phyloP scores from a whole-genome alignment of 805 yeast genomes.

The Spathaspora gorwiae region DNA sequence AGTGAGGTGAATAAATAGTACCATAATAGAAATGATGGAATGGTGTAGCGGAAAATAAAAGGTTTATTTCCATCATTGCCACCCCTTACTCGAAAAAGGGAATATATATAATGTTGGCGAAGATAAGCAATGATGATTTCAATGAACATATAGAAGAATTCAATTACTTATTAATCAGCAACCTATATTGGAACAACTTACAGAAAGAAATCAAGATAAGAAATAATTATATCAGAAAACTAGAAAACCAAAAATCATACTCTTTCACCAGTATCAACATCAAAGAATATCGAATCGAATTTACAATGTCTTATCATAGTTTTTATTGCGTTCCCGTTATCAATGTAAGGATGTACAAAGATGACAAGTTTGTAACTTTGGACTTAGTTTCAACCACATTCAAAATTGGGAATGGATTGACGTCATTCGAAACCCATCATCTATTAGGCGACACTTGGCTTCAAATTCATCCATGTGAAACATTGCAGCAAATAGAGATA shows the following conservation, averaged over 20 bases:
- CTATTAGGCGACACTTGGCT: conserved; percentile 16
- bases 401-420: background rate
- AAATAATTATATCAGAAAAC: conserved; percentile 7
- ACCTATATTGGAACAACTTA: conserved; percentile 1
- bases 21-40: too few relatives aligned
- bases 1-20: too few relatives aligned
- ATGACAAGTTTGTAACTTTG: background rate
- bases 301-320: conserved; percentile 25
- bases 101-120: background rate
- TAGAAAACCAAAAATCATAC: conserved; percentile 6
- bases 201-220: conserved; percentile 3
- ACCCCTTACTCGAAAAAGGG: too few relatives aligned
- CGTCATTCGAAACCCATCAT: conserved; percentile 12
- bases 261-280: conserved; percentile 1
- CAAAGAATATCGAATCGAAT: conserved; percentile 9
- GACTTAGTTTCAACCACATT: background rate
- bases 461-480: conserved; percentile 30
- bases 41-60: too few relatives aligned
- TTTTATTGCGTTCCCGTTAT: conserved; percentile 29
- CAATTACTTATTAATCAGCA: conserved; percentile 10
- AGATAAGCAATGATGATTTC: conserved; percentile 10
- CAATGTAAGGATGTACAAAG: conserved; percentile 16
- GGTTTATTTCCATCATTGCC: too few relatives aligned
- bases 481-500: conserved; percentile 3
- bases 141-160: conserved; percentile 11